A percentile compares a stretch with the other conserved stretches of the same genome.
Evolutionary conservation across 768 basidiomycete species (phyloP).

Genomic region (Leccinum longicurvipes): DNA sequence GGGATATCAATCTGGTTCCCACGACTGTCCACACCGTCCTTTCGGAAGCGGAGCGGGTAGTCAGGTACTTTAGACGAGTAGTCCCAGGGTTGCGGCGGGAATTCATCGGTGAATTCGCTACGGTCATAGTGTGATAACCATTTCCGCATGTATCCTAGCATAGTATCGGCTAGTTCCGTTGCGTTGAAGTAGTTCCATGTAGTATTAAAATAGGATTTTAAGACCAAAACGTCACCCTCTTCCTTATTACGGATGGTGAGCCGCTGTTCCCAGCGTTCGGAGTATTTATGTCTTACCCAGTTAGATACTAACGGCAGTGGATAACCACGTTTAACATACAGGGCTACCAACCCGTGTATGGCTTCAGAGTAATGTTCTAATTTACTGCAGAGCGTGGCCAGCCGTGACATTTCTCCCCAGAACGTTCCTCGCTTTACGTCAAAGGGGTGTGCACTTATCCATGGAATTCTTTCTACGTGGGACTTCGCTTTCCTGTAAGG

Average conservation of each 20-base stretch:
- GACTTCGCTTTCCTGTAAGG: neutral
- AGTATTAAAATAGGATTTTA: neutral
- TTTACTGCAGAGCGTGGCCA: constrained; percentile 1
- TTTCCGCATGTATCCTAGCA: neutral
- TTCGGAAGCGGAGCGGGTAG: no score
- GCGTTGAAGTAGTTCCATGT: neutral
- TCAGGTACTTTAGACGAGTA: no score
- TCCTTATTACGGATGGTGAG: neutral
- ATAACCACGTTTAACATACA: neutral
- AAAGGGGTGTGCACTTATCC: constrained; percentile 1
- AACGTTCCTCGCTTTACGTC: constrained; percentile 10
- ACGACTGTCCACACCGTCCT: no score
- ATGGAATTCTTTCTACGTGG: constrained; percentile 7
- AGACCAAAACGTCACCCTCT: neutral
- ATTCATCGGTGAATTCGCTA: neutral
- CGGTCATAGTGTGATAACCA: neutral
- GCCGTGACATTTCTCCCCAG: neutral
- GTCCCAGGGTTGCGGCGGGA: neutral
- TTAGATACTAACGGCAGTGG: neutral
- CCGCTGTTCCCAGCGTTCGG: neutral
- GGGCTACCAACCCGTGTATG: neutral
- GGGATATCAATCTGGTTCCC: no score
- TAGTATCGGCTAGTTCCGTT: neutral
- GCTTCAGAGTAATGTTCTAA: neutral
- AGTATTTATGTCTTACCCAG: neutral